These are phyloP conservation scores for Metarhizium humberi DNA, from an alignment of 2,329 filamentous ascomycete species.

Conservation along the genomic window DNA sequence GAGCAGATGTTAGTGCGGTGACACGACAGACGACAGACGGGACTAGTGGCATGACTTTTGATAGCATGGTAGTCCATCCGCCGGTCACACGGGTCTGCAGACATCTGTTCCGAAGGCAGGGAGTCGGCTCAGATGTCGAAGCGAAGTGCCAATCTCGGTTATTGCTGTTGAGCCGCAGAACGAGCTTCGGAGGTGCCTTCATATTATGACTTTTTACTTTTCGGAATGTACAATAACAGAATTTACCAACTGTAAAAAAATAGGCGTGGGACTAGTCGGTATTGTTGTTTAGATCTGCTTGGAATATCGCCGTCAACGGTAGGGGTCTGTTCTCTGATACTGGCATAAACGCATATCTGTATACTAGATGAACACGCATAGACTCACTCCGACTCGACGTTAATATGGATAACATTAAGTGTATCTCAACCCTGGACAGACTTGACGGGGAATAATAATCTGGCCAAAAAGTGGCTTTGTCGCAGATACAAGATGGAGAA, in stretches of 20 bases:
- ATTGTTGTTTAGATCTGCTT: neutral
- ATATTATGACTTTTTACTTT: neutral
- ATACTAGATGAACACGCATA: no score
- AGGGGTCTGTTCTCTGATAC: no score
- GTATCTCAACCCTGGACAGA: no score
- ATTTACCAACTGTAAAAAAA: neutral
- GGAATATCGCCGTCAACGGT: neutral
- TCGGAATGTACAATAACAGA: neutral
- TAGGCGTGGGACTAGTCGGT: neutral
- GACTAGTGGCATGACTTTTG: neutral
- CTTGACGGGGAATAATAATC: no score
- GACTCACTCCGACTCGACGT: no score
- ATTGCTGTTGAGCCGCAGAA: neutral
- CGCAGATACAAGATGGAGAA: no score
- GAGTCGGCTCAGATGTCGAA: neutral
- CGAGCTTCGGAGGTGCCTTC: neutral
- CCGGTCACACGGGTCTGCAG: neutral
- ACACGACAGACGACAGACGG: neutral
- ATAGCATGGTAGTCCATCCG: neutral
- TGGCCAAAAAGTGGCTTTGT: no score
- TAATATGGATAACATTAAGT: no score
- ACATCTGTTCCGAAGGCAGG: neutral
- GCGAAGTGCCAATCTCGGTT: slow-evolving; percentile 1
- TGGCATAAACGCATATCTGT: no score
- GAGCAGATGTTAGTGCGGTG: neutral